phyloP scores from a whole-genome alignment of 2,329 filamentous ascomycete species.

The Ophiognomonia clavigignenti-juglandacearum region DNA sequence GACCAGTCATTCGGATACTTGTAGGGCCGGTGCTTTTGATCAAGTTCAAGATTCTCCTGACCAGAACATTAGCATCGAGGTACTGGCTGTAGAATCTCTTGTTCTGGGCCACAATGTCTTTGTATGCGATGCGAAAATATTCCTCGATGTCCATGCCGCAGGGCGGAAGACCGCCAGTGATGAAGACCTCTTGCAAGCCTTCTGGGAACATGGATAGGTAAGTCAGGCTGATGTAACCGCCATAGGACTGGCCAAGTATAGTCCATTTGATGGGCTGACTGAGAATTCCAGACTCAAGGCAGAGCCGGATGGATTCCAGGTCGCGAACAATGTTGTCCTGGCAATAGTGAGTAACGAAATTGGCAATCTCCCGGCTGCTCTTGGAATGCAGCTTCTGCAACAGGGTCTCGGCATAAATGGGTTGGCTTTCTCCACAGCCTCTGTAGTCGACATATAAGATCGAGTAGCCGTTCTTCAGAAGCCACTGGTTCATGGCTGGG shows the following conservation, averaged over 20 bases:
- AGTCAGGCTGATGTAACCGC: conserved; percentile 66
- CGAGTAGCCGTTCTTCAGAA: conserved; percentile 63
- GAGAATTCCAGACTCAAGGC: conserved; percentile 17
- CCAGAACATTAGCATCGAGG: conserved; percentile 57
- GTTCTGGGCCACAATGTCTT: conserved; percentile 55
- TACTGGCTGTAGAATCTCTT: conserved; percentile 61
- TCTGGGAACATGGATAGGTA: conserved; percentile 65
- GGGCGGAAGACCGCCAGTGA: conserved; percentile 64
- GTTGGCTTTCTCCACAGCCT: conserved; percentile 63
- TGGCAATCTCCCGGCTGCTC: conserved; percentile 47
- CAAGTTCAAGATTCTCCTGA: conserved; percentile 35
- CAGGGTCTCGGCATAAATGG: conserved; percentile 55
- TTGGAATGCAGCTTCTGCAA: conserved; percentile 44
- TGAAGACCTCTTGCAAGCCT: conserved; percentile 58
- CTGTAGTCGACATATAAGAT: conserved; percentile 67
- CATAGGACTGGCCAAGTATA: conserved; percentile 68
- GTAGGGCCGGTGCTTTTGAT: not conserved
- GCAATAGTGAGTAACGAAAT: conserved; percentile 62
- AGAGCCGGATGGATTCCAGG: conserved; percentile 63
- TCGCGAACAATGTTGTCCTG: conserved; percentile 71
- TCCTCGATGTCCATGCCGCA: conserved; percentile 54
- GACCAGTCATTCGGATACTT: conserved; percentile 35
- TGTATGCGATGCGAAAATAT: conserved; percentile 56
- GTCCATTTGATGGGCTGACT: conserved; percentile 55
- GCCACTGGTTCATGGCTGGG: conserved; percentile 44